phyloP scores from a whole-genome alignment of 2,329 filamentous ascomycete genomes.

The Neofusicoccum sp. region DNA sequence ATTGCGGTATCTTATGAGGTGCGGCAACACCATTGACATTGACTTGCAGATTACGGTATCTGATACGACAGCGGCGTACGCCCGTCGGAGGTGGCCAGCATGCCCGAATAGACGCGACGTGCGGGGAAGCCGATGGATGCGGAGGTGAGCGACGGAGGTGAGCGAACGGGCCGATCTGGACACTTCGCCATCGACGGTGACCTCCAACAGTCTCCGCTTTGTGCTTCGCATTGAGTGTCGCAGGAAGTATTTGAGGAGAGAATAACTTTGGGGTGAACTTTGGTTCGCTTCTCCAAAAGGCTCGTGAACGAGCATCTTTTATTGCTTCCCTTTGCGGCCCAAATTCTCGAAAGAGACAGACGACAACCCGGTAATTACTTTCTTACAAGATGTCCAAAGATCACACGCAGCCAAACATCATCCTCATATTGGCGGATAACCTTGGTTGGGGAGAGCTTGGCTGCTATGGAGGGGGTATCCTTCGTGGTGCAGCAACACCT shows the following conservation, averaged over 20 bases:
- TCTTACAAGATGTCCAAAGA: neutral
- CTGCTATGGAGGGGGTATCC: neutral
- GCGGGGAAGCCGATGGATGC: neutral
- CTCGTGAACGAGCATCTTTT: too few relatives aligned
- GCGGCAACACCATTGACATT: neutral
- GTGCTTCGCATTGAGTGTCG: too few relatives aligned
- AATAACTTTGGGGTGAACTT: too few relatives aligned
- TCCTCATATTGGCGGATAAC: neutral
- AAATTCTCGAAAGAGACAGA: too few relatives aligned
- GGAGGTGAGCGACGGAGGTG: constrained; percentile 1
- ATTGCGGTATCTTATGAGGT: neutral
- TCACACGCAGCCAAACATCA: neutral
- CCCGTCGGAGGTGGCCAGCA: neutral
- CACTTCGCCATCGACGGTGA: too few relatives aligned
- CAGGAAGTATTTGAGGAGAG: too few relatives aligned
- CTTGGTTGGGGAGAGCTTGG: neutral
- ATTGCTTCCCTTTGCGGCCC: too few relatives aligned
- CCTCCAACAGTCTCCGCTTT: too few relatives aligned
- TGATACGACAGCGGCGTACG: neutral
- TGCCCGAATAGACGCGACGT: neutral
- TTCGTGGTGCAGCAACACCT: neutral
- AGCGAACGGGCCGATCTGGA: neutral
- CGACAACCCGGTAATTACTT: too few relatives aligned
- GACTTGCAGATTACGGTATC: neutral
- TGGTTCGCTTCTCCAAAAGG: too few relatives aligned